Conservation (phyloP, 2,329 filamentous ascomycete species). For the Trichoderma asperellum region DNA sequence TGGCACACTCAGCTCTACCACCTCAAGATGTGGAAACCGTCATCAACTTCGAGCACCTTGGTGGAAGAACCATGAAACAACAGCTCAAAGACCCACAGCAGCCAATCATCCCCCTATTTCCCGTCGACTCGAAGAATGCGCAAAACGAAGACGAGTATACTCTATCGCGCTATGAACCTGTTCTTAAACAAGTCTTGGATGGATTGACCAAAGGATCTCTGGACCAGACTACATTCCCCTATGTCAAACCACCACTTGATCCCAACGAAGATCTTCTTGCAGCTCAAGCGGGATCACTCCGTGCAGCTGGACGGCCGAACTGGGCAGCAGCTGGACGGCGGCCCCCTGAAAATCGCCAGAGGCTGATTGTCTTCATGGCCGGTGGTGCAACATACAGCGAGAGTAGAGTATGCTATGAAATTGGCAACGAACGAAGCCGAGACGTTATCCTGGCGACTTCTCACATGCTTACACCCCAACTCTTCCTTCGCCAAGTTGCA, state of each 20-base stretch:
- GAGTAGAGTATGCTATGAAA: conserved; percentile 84
- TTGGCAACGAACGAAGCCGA: conserved; percentile 70
- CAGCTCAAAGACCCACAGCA: conserved; percentile 76
- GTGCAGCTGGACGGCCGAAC: conserved; percentile 88
- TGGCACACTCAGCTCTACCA: conserved; percentile 80
- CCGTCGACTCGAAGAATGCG: conserved; percentile 61
- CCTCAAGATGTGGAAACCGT: conserved; percentile 73
- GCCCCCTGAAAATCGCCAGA: conserved; percentile 78
- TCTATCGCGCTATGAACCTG: conserved; percentile 85
- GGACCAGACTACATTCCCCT: conserved; percentile 70
- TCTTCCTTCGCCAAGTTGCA: conserved; percentile 81
- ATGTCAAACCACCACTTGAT: conserved; percentile 70
- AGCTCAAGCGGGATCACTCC: conserved; percentile 72
- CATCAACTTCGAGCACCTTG: conserved; percentile 78
- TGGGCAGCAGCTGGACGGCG: conserved; percentile 85
- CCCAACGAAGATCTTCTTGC: conserved; percentile 61
- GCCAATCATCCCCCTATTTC: conserved; percentile 69
- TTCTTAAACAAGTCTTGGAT: conserved; percentile 81
- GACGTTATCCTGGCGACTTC: conserved; percentile 89
- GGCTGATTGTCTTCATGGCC: conserved; percentile 91
- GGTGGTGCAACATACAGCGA: conserved; percentile 95
- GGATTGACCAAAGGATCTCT: conserved; percentile 68
- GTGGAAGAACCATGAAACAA: conserved; percentile 67
- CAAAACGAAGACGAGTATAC: conserved; percentile 74
- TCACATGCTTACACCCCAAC: conserved; percentile 86